A percentile compares a stretch with the other conserved stretches of the same genome.
Conservation (phyloP, 305 asterid genomes). For the Fraxinus floribunda region DNA sequence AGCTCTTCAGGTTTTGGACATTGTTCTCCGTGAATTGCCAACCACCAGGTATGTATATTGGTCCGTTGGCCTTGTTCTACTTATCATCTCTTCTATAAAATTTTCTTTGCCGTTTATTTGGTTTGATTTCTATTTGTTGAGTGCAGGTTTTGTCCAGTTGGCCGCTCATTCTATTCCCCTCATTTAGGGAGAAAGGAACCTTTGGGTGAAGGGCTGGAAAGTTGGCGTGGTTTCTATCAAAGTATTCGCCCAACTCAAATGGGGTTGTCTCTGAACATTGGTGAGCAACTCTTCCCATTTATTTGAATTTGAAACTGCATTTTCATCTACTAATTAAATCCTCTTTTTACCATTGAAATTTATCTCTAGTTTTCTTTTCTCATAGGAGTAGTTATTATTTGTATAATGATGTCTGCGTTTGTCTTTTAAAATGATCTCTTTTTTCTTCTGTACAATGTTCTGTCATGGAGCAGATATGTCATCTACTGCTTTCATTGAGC, state of each 20-base stretch:
- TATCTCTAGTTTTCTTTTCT: background rate
- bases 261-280: slow-evolving; percentile 91
- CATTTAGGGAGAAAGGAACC: slow-evolving; percentile 77
- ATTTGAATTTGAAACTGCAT: background rate
- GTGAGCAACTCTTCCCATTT: slow-evolving; percentile 35
- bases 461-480: slow-evolving; percentile 76
- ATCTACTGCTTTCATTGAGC: slow-evolving; percentile 97
- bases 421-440: background rate
- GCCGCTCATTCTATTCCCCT: slow-evolving; percentile 84
- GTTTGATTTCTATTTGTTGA: slow-evolving; percentile 14
- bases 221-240: background rate
- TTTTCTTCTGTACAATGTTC: background rate
- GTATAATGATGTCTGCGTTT: background rate
- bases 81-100: background rate
- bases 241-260: slow-evolving; percentile 28
- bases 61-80: background rate
- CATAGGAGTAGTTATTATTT: background rate
- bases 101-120: background rate
- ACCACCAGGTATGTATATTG: slow-evolving; percentile 51
- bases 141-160: slow-evolving; percentile 70
- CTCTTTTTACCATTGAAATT: background rate
- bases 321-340: background rate
- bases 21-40: slow-evolving; percentile 89
- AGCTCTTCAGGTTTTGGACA: slow-evolving; percentile 39
- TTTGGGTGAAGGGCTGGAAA: slow-evolving; percentile 52